Evolutionary conservation across 2,329 filamentous ascomycete genomes (phyloP).

Genomic region (Penicillium sclerotigenum): DNA sequence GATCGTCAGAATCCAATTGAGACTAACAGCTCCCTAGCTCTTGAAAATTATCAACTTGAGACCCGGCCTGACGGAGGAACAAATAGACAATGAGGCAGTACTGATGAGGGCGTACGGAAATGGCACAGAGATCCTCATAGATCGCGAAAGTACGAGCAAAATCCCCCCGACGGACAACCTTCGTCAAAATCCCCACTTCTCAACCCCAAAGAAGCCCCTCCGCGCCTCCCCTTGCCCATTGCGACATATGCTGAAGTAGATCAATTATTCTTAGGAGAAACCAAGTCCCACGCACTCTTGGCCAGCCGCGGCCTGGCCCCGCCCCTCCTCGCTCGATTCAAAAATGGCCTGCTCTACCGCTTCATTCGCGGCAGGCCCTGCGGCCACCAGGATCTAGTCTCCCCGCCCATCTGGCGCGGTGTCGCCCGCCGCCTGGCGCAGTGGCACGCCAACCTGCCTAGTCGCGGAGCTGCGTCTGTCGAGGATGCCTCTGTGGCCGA

Average conservation of each 20-base stretch:
- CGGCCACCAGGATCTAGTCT: constrained; percentile 73
- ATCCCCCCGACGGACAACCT: constrained; percentile 1
- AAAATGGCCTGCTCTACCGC: constrained; percentile 93
- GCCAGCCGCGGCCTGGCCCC: constrained; percentile 81
- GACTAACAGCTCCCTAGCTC: constrained; percentile 37
- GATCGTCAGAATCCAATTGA: background rate
- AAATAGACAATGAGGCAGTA: constrained; percentile 79
- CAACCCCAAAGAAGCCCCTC: background rate
- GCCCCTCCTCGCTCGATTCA: constrained; percentile 81
- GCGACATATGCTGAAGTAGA: constrained; percentile 37
- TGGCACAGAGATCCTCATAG: constrained; percentile 91
- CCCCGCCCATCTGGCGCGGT: constrained; percentile 72
- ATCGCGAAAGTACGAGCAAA: constrained; percentile 73
- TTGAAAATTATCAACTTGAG: constrained; percentile 51
- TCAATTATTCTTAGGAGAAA: constrained; percentile 51
- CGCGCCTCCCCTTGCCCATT: constrained; percentile 26
- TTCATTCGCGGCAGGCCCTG: constrained; percentile 81
- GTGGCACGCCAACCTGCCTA: constrained; percentile 78
- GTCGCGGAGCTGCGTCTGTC: constrained; percentile 43
- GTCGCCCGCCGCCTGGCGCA: constrained; percentile 81
- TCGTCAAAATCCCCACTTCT: background rate
- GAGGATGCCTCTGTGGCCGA: constrained; percentile 17
- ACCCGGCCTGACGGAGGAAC: constrained; percentile 67
- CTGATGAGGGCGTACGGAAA: constrained; percentile 91
- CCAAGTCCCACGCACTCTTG: constrained; percentile 74